Evolutionary conservation across 768 basidiomycete genomes (phyloP), one percentile per base, ranked within the genome.

Genomic region (Pleurotus platypus): DNA sequence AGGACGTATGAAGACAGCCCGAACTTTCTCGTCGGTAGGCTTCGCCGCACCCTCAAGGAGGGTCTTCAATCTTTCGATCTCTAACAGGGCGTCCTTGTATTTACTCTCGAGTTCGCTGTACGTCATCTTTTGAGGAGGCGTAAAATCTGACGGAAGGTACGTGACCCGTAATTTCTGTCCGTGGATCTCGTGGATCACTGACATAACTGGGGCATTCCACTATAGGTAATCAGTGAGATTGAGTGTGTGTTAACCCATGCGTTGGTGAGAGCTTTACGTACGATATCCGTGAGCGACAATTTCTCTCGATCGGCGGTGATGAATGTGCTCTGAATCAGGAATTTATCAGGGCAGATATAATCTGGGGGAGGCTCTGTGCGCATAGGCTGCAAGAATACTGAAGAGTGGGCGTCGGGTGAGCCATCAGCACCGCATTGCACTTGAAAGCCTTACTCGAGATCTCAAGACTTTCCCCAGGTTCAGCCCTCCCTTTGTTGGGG

Each of bases 81-180:
- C 66, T 5, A 78, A 77, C 60, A 87, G 77, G 2, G 92, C 89
- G 37, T 84, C 80, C 46, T 74, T 69, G 65, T 82, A 85, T 69
- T 85, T 85, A 60, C 71, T 71, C 46, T 80, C 67, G 22, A 89
- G 72, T 62, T 85, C 83, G 18, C 73, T 73, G 61, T 83, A 80
- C 35, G 77, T 71, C 1, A 77, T 70, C 51, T 70, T 69, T 26
- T 66, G 39, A 24, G 22, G n/a, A 24, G 18, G 18, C 6, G 39
- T 6, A 9, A 1, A 15, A 35, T 54, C 94, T 2, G 92, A 82
- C 22, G 94, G 90, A 37, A 98, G 77, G 72, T 96, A 98, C 1
- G 84, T 83, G 46, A 97, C 95, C 60, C 89, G 84, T 58, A 99
- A 83, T 74, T 98, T 98, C 69, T 98, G 95, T 61, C 98, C 95